phyloP scores from a whole-genome alignment of 352 stramenopile species.

The Phytophthora hybrid region DNA sequence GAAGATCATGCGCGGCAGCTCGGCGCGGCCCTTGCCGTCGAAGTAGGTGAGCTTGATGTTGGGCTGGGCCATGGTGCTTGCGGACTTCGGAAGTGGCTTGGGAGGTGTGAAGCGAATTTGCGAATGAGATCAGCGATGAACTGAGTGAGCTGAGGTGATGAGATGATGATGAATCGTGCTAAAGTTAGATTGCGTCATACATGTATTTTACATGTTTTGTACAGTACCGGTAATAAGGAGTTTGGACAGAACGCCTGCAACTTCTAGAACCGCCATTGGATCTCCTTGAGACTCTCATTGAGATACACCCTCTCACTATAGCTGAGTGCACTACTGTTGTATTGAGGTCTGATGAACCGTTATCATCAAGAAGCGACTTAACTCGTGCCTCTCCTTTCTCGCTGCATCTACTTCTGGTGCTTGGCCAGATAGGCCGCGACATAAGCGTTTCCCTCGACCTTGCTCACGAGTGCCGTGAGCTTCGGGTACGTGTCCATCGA shows the following conservation, averaged over 20 bases:
- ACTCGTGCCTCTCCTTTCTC: background rate
- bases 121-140: conserved; percentile 18
- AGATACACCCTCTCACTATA: background rate
- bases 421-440: conserved; percentile 51
- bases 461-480: conserved; percentile 43
- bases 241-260: background rate
- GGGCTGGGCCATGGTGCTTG: conserved; percentile 28
- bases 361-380: background rate
- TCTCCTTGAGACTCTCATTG: background rate
- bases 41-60: conserved; percentile 77
- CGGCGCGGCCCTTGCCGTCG: conserved; percentile 47
- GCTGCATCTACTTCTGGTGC: conserved; percentile 18
- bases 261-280: background rate
- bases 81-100: background rate
- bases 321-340: no score
- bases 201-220: no score
- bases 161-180: background rate
- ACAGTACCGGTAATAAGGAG: no score
- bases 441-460: conserved; percentile 47
- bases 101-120: conserved; percentile 19
- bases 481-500: conserved; percentile 53
- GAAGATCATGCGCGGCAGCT: conserved; percentile 62
- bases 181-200: background rate
- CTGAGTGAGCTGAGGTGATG: background rate
- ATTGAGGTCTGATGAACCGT: no score